Evolutionary conservation across 2,329 filamentous ascomycete species (phyloP), one percentile per base, ranked within the genome.

Genomic region (Xylariaceae sp.): DNA sequence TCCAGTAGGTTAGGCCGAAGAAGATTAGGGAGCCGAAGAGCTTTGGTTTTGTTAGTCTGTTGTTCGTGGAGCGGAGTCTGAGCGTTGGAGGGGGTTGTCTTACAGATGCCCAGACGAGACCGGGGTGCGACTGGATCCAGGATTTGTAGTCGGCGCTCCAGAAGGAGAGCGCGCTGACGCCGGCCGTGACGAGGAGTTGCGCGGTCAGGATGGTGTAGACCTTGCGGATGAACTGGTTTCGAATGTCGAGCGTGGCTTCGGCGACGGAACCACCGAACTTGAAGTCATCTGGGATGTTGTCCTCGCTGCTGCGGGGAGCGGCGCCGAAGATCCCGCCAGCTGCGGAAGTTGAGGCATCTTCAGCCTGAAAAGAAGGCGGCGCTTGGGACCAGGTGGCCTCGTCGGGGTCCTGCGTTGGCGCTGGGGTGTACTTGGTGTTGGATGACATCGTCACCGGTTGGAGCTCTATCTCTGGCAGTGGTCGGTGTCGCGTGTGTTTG

Each of bases 171-270:
- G 86, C 82, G 75, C 88, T 91, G 61, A 97, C 79, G 56, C 82
- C 80, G 36, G 87, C 88, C 7, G 94, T 99, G 52, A 87, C 84
- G 66, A 97, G 77, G 48, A 99, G 85, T 71, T 99, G 94, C 47
- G 90, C 85, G n/a, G 94, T 96, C 75, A 99, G 80, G 72, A 99
- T 99, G 53, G 91, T 88, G 75, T 99, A 99, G 68, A 99, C 94
- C 79, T 97, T 97, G 73, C 92, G 87, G 64, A 96, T 81, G 72
- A 97, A 99, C 73, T 94, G 89, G 84, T 97, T 96, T 63, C 93
- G 89, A 69, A 99, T 96, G 66, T 96, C 91, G 67, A 97, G 79
- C 17, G 92, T 96, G 43, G 90, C 93, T 76, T 97, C 94, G 60
- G 92, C 87, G 54, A 97, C 92, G 16, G 87, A 90, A 56, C 91